Evolutionary conservation across 208 protist species (phyloP).

Genomic region (Porcisia deanei): DNA sequence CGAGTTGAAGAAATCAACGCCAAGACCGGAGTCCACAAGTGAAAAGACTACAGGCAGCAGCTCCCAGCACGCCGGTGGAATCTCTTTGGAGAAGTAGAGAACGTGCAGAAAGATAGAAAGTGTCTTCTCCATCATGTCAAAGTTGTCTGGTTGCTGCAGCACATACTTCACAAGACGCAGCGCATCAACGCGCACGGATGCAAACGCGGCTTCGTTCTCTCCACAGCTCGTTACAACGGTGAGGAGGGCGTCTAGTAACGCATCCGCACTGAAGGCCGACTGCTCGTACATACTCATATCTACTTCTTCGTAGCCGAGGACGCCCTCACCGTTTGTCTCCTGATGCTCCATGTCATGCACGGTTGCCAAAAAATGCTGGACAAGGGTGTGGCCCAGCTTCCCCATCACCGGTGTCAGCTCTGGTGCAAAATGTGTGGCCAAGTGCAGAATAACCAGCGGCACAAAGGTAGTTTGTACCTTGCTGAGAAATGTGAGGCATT

Average conservation of each 20-base stretch:
- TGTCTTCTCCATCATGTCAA: slow-evolving; percentile 85
- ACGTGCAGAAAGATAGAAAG: slow-evolving; percentile 73
- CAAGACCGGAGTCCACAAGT: slow-evolving; percentile 71
- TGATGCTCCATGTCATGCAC: slow-evolving; percentile 71
- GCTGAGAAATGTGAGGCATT: slow-evolving; percentile 81
- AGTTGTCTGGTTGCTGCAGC: slow-evolving; percentile 69
- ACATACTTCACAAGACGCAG: slow-evolving; percentile 57
- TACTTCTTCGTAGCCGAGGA: slow-evolving; percentile 11
- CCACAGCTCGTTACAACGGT: slow-evolving; percentile 68
- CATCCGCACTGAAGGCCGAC: slow-evolving; percentile 70
- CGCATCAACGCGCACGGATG: slow-evolving; percentile 58
- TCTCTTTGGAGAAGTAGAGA: slow-evolving; percentile 67
- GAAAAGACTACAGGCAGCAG: slow-evolving; percentile 67
- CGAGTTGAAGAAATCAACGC: slow-evolving; percentile 81
- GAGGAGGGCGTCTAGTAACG: slow-evolving; percentile 72
- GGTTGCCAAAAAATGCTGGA: slow-evolving; percentile 78
- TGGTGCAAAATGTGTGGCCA: slow-evolving; percentile 84
- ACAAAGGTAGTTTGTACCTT: slow-evolving; percentile 88
- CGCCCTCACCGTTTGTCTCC: slow-evolving; percentile 27
- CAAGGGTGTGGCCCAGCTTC: slow-evolving; percentile 68
- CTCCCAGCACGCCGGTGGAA: slow-evolving; percentile 67
- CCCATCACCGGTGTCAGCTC: slow-evolving; percentile 79
- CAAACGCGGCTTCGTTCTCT: slow-evolving; percentile 50
- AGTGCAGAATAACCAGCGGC: slow-evolving; percentile 75
- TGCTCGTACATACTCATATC: slow-evolving; percentile 44